Conservation (phyloP, 1,284 basidiomycete genomes). For the Macrocystidia cucumis region DNA sequence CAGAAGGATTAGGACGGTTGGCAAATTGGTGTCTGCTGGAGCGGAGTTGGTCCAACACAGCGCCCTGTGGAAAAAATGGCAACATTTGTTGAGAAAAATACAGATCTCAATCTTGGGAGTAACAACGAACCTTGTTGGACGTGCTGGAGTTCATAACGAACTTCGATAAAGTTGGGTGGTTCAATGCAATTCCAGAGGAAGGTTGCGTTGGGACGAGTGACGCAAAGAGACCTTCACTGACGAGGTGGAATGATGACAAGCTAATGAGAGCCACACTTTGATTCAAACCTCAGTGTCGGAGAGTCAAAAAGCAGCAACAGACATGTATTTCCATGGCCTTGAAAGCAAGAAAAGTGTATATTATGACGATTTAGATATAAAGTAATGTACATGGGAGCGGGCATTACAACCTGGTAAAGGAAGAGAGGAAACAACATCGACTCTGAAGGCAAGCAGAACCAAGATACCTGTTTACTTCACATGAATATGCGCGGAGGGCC, state of each 20-base stretch:
- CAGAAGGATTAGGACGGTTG: slow-evolving; percentile 23
- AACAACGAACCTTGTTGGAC: too few relatives aligned
- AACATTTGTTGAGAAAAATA: slow-evolving; percentile 9
- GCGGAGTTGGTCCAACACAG: slow-evolving; percentile 51
- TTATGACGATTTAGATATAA: slow-evolving; percentile 2
- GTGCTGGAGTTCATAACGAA: slow-evolving; percentile 26
- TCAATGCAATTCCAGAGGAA: too few relatives aligned
- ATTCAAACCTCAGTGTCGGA: slow-evolving; percentile 35
- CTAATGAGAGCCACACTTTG: slow-evolving; percentile 9
- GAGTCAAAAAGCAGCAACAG: slow-evolving; percentile 50
- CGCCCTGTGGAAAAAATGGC: slow-evolving; percentile 33
- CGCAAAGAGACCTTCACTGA: slow-evolving; percentile 6
- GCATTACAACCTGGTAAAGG: slow-evolving; percentile 1
- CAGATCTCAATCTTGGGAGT: slow-evolving; percentile 29
- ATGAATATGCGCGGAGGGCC: too few relatives aligned
- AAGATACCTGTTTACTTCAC: too few relatives aligned
- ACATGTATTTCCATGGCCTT: too few relatives aligned
- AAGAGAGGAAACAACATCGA: too few relatives aligned
- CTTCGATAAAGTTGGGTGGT: too few relatives aligned
- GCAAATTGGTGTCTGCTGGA: slow-evolving; percentile 44
- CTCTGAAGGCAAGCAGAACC: too few relatives aligned
- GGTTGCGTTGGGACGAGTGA: not conserved
- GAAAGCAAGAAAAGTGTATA: slow-evolving; percentile 13
- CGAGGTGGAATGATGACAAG: slow-evolving; percentile 16
- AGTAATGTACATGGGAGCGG: not conserved